Percentiles rank a stretch among this genome's conserved stretches.
Evolutionary conservation across 352 stramenopile genomes (phyloP).

Genomic region (Phytophthora pisi): DNA sequence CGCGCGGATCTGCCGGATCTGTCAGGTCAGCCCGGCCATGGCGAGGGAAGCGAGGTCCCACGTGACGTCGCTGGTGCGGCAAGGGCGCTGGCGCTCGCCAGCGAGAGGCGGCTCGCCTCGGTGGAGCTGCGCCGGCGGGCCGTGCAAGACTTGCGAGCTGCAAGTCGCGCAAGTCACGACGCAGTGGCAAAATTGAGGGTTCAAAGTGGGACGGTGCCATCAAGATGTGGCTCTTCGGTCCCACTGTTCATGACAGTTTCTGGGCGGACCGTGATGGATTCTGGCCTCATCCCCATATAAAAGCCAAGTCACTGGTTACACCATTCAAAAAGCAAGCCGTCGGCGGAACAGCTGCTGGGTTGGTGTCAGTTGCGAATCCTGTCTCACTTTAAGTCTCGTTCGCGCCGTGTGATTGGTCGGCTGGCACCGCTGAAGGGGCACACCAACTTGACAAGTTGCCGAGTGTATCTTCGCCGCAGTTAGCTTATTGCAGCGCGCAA

Average conservation of each 20-base stretch:
- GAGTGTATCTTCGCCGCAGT: neutral
- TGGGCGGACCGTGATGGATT: conserved; percentile 32
- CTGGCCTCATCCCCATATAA: conserved; percentile 20
- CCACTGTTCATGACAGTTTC: conserved; percentile 39
- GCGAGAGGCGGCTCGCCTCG: too few relatives aligned
- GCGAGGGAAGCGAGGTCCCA: conserved; percentile 14
- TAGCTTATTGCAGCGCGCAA: conserved; percentile 12
- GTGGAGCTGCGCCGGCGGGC: too few relatives aligned
- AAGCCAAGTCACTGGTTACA: neutral
- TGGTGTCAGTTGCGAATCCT: conserved; percentile 9
- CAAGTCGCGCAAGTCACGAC: conserved; percentile 9
- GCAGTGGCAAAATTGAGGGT: conserved; percentile 2
- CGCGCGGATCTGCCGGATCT: conserved; percentile 28
- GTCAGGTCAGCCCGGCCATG: conserved; percentile 13
- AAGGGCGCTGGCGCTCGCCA: neutral
- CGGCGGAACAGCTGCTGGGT: conserved; percentile 10
- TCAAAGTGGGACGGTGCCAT: conserved; percentile 14
- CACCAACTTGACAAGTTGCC: too few relatives aligned
- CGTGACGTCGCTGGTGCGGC: conserved; percentile 15
- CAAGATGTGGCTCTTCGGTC: conserved; percentile 19
- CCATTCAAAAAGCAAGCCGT: conserved; percentile 5
- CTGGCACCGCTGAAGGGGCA: too few relatives aligned
- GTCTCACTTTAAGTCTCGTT: neutral
- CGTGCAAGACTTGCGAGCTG: too few relatives aligned
- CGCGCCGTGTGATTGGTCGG: neutral